Percentiles rank a stretch among this genome's conserved stretches.
Conservation (phyloP, 2,329 filamentous ascomycete genomes). For the Cladobotryum mycophilum region DNA sequence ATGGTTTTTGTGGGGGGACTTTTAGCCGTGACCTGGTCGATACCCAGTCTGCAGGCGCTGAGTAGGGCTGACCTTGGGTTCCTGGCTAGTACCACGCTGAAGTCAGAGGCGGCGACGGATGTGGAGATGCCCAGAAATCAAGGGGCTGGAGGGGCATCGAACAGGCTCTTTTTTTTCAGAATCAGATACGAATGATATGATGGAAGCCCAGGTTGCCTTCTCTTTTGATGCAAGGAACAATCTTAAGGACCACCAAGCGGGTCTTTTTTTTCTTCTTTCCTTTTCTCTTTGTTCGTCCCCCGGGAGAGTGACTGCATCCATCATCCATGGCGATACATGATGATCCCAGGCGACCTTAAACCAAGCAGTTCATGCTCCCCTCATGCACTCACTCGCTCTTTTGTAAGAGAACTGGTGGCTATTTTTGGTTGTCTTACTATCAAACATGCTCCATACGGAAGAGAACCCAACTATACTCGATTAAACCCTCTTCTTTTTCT, state of each 20-base stretch:
- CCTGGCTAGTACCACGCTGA: slow-evolving; percentile 1
- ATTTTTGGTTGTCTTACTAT: too few species aligned
- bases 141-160: slow-evolving; percentile 14
- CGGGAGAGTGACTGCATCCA: too few species aligned
- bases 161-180: slow-evolving; percentile 12
- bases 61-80: not conserved
- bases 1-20: slow-evolving; percentile 8
- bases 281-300: too few species aligned
- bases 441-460: too few species aligned
- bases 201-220: too few species aligned
- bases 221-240: slow-evolving; percentile 10
- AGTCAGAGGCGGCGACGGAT: slow-evolving; percentile 9
- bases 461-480: too few species aligned
- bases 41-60: not conserved
- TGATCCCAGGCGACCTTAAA: too few species aligned
- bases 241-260: not conserved
- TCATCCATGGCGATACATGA: too few species aligned
- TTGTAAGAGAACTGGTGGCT: too few species aligned
- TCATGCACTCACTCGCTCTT: too few species aligned
- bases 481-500: too few species aligned
- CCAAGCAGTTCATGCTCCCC: too few species aligned
- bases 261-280: not conserved
- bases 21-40: slow-evolving; percentile 4
- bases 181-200: slow-evolving; percentile 1
- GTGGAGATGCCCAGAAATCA: slow-evolving; percentile 13